phyloP scores from a whole-genome alignment of 202 grass and related monocot genomes.

The Carex arenaria region DNA sequence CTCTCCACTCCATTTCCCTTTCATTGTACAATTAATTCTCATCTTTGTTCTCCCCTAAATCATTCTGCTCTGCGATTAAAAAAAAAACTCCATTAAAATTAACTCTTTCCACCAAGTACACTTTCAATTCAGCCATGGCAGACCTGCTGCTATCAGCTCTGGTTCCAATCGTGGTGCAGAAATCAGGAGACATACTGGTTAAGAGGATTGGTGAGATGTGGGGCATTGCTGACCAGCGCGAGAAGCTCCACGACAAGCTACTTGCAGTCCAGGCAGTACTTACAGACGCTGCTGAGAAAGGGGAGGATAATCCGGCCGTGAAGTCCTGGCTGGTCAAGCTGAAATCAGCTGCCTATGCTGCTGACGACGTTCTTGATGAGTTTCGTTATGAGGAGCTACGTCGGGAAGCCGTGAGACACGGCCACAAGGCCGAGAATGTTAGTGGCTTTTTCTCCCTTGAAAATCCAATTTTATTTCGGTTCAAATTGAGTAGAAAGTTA shows the following conservation, averaged over 20 bases:
- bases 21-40: too few relatives aligned
- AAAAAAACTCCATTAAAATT: too few relatives aligned
- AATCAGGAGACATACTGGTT: not conserved
- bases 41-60: too few relatives aligned
- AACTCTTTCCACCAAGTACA: too few relatives aligned
- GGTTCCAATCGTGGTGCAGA: not conserved
- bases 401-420: not conserved
- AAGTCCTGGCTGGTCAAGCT: slow-evolving; percentile 14
- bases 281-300: not conserved
- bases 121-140: not conserved
- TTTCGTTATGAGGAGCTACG: slow-evolving; percentile 15
- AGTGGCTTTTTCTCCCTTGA: slow-evolving; percentile 9
- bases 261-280: not conserved
- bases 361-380: slow-evolving; percentile 20
- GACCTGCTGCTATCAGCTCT: not conserved
- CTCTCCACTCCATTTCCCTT: too few relatives aligned
- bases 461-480: slow-evolving; percentile 11
- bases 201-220: not conserved
- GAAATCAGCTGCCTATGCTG: slow-evolving; percentile 17
- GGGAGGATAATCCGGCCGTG: not conserved
- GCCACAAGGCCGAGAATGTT: not conserved
- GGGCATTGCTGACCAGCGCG: not conserved
- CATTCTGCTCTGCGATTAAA: too few relatives aligned
- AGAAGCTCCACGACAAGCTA: not conserved
- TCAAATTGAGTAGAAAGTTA: slow-evolving; percentile 12